Percentiles rank a stretch among this genome's conserved stretches.
Conservation (phyloP, 176 grass and related monocot species). For the Chloris gayana region DNA sequence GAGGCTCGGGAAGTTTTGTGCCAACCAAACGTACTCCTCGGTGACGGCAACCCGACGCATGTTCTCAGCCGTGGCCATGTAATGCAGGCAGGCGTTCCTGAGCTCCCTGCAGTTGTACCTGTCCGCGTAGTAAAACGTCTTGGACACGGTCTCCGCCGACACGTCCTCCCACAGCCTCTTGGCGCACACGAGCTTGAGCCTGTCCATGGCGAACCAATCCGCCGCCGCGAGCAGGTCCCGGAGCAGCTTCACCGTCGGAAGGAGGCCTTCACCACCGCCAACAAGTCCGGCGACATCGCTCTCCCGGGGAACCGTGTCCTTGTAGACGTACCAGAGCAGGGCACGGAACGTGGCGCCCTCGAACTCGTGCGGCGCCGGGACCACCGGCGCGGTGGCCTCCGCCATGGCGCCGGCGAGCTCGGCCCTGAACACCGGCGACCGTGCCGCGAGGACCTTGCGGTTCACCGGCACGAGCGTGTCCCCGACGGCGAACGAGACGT, state of each 20-base stretch:
- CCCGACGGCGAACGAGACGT: background rate
- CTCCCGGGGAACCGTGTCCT: background rate
- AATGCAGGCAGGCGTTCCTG: background rate
- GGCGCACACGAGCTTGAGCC: constrained; percentile 3
- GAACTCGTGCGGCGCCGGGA: background rate
- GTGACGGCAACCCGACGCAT: background rate
- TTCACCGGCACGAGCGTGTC: background rate
- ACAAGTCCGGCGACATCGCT: background rate
- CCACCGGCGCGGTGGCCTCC: background rate
- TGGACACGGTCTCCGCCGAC: background rate
- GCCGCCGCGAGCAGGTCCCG: background rate
- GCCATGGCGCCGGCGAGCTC: background rate
- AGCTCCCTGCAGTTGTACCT: background rate
- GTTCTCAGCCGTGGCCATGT: background rate
- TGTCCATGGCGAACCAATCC: background rate
- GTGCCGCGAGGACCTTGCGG: background rate
- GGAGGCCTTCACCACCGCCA: background rate
- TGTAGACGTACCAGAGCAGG: background rate
- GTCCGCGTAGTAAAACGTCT: background rate
- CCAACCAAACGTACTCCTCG: background rate
- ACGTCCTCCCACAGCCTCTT: background rate
- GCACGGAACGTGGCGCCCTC: background rate
- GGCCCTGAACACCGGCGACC: background rate
- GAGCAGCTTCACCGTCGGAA: background rate
- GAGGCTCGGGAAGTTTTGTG: background rate